phyloP scores from a whole-genome alignment of 2,329 filamentous ascomycete species.

The Didymella pinodella region DNA sequence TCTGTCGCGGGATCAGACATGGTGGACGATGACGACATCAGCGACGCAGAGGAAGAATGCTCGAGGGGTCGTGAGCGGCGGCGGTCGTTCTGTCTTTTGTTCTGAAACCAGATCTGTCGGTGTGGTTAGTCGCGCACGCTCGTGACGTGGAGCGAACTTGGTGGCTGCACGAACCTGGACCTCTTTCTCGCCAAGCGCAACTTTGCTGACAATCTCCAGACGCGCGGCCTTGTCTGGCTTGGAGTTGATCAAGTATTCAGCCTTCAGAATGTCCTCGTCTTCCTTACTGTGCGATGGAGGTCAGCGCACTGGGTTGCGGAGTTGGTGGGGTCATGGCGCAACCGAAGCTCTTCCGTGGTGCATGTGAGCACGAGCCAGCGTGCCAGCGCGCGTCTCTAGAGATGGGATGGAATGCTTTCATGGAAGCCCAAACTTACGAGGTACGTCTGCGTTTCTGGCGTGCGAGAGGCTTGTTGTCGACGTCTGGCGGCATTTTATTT shows the following conservation, averaged over 20 bases:
- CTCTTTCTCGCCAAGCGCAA: conserved; percentile 92
- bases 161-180: conserved; percentile 75
- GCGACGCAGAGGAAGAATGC: conserved; percentile 41
- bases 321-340: conserved; percentile 33
- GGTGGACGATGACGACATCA: conserved; percentile 49
- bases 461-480: conserved; percentile 67
- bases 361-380: conserved; percentile 37
- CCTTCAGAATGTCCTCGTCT: conserved; percentile 87
- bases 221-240: conserved; percentile 93
- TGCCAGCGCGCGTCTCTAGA: conserved; percentile 34
- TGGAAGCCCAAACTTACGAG: conserved; percentile 56
- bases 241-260: conserved; percentile 82
- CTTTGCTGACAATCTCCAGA: conserved; percentile 81
- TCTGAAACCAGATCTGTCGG: conserved; percentile 94
- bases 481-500: conserved; percentile 63
- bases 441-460: conserved; percentile 69
- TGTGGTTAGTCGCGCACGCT: conserved; percentile 36
- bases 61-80: conserved; percentile 82
- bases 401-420: conserved; percentile 24
- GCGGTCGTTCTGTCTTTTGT: conserved; percentile 79
- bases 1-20: conserved; percentile 48
- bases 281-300: conserved; percentile 58
- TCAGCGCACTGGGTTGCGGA: conserved; percentile 35
- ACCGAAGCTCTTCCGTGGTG: conserved; percentile 29
- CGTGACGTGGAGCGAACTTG: conserved; percentile 36